phyloP scores from a whole-genome alignment of 441 rosid species.

The Pelargonium citronellum region DNA sequence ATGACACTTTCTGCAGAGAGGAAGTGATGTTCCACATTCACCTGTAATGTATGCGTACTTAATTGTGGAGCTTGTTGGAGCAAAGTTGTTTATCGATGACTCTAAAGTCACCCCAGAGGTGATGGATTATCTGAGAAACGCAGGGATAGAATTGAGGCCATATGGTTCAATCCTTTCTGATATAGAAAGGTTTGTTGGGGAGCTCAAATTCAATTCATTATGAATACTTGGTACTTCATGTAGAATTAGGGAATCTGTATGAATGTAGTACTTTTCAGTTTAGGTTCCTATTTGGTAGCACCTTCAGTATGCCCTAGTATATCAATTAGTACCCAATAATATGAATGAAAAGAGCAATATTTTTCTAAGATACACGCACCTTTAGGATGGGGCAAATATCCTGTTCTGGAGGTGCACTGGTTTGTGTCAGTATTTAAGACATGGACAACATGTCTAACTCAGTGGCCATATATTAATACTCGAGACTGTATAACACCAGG shows the following conservation, averaged over 20 bases:
- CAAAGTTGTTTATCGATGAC: conserved; percentile 61
- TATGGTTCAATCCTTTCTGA: conserved; percentile 70
- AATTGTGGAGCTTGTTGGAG: conserved; percentile 59
- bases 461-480: not conserved
- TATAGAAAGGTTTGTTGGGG: conserved; percentile 49
- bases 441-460: not conserved
- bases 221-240: not conserved
- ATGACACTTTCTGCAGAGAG: conserved; percentile 56
- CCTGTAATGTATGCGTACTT: conserved; percentile 91
- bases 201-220: not conserved
- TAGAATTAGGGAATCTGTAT: not conserved
- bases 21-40: conserved; percentile 88
- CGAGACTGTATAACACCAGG: not conserved
- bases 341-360: not conserved
- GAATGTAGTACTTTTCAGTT: not conserved
- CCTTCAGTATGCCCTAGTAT: not conserved
- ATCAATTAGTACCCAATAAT: not conserved
- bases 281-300: not conserved
- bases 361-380: not conserved
- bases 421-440: not conserved
- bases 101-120: conserved; percentile 73
- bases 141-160: conserved; percentile 66
- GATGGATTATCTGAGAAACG: conserved; percentile 60
- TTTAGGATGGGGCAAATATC: not conserved
- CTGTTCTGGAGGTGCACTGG: not conserved